These are phyloP conservation scores for Rhamnella rubrinervis DNA, from an alignment of 331 rosid species.

Conservation along the genomic window DNA sequence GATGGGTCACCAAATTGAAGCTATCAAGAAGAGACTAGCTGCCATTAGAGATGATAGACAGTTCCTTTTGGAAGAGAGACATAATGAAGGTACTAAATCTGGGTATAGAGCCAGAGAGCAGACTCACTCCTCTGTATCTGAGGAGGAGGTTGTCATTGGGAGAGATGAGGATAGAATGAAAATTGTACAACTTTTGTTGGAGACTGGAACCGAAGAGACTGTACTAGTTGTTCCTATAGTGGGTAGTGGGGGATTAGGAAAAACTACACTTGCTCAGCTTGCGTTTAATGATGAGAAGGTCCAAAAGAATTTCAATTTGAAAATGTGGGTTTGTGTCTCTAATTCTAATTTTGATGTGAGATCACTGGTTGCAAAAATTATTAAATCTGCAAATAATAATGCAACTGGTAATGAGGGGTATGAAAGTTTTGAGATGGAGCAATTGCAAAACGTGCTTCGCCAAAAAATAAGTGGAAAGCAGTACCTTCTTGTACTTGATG, in stretches of 20 bases:
- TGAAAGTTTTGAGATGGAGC: neutral
- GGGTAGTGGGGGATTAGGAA: conserved; percentile 43
- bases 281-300: conserved; percentile 18
- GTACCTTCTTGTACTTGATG: conserved; percentile 29
- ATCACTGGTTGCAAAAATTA: conserved; percentile 15
- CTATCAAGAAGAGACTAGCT: conserved; percentile 18
- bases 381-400: neutral
- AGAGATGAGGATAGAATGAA: conserved; percentile 22
- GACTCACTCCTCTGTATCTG: conserved; percentile 24
- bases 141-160: conserved; percentile 38
- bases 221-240: conserved; percentile 31
- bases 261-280: conserved; percentile 38
- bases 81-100: neutral
- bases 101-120: conserved; percentile 4
- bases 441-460: neutral
- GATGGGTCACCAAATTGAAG: conserved; percentile 17
- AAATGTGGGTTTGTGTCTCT: conserved; percentile 36
- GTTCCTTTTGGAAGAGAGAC: conserved; percentile 17
- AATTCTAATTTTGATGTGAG: conserved; percentile 23
- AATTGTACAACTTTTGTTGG: conserved; percentile 9
- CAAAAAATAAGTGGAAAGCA: neutral
- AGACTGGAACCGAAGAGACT: neutral
- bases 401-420: conserved; percentile 6
- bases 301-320: conserved; percentile 19
- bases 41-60: conserved; percentile 17